Evolutionary conservation across 2,329 filamentous ascomycete genomes (phyloP).

Genomic region (Exserohilum turcica): DNA sequence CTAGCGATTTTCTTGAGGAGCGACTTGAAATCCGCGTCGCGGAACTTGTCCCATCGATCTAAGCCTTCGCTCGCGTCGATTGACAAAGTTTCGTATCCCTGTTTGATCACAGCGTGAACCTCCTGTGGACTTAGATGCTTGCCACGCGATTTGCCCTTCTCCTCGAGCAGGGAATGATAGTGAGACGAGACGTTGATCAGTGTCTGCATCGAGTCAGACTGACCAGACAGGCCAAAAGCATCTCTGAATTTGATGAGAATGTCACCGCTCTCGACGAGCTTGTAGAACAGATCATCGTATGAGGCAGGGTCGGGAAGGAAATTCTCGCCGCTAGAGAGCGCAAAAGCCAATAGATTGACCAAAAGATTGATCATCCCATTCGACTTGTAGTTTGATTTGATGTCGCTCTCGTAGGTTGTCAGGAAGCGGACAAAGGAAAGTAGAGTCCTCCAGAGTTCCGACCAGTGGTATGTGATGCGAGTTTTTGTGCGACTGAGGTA

Average conservation of each 20-base stretch:
- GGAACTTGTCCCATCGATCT: constrained; percentile 82
- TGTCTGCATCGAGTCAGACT: constrained; percentile 72
- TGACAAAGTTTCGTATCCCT: constrained; percentile 92
- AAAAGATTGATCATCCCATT: constrained; percentile 75
- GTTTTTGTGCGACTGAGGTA: constrained; percentile 82
- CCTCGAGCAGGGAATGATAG: constrained; percentile 80
- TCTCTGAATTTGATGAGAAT: constrained; percentile 81
- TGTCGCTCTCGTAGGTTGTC: constrained; percentile 79
- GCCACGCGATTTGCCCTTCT: constrained; percentile 56
- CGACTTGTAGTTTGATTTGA: constrained; percentile 72
- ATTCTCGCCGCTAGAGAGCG: constrained; percentile 82
- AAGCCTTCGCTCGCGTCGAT: constrained; percentile 87
- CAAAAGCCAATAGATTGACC: constrained; percentile 81
- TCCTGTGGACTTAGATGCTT: constrained; percentile 80
- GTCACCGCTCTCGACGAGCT: constrained; percentile 90
- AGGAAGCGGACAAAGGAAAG: constrained; percentile 89
- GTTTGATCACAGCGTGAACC: constrained; percentile 89
- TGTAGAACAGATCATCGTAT: constrained; percentile 98
- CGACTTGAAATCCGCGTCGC: constrained; percentile 83
- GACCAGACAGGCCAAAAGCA: constrained; percentile 63
- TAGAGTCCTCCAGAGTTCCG: constrained; percentile 88
- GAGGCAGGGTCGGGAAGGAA: constrained; percentile 86
- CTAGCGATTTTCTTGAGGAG: constrained; percentile 87
- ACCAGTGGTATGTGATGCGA: constrained; percentile 88
- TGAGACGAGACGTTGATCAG: constrained; percentile 82